Evolutionary conservation across 805 yeast species (phyloP), one percentile per base, ranked within the genome.

Genomic region (Phaffomyces opuntiae): DNA sequence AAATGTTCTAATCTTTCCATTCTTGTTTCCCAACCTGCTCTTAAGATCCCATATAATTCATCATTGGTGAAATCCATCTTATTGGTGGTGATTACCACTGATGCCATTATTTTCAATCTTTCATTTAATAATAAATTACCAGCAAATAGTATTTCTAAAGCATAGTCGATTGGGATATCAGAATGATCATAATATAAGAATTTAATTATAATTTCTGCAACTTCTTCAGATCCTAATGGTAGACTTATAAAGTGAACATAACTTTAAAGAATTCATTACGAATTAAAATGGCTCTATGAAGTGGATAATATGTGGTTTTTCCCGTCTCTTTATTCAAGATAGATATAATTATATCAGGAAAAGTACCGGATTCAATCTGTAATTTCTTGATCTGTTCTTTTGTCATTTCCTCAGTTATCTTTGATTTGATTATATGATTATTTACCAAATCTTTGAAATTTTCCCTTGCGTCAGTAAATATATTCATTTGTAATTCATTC

Each of bases 11-110:
- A 60, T 41, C 86, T 68, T 46, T 79, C 83, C 40, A 83, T 66
- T 34, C 82, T 65, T 0, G 84, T 75, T 16, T 72, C 74, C 93
- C 95, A 86, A 0, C 83, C 80, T 1, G 82, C 74, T 44, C 79
- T 63, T 24, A 86, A 61, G 14, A 83, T 65, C 26, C 81, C 85
- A 56, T 69, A 83, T 0, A 79, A 65, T 19, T 75, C 65, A 45
- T 68, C 66, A 4, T 50, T 39, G 1, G 58, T 51, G 13, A 64
- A 55, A n/a, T 53, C 42, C 14, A 56, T 58, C n/a, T 57, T 44
- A 0, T 62, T 47, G 16, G 66, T 67, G 0, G 70, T 65, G 13
- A 69, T 58, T 0, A 63, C 53, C 4, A 68, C 66, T 0, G 87
- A 81, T 36, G 87, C 80, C 68, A 80, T 67, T 2, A 81, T 73